Base-by-base conservation (phyloP, 257 asterid genomes). In the Solanum chaucha region DNA sequence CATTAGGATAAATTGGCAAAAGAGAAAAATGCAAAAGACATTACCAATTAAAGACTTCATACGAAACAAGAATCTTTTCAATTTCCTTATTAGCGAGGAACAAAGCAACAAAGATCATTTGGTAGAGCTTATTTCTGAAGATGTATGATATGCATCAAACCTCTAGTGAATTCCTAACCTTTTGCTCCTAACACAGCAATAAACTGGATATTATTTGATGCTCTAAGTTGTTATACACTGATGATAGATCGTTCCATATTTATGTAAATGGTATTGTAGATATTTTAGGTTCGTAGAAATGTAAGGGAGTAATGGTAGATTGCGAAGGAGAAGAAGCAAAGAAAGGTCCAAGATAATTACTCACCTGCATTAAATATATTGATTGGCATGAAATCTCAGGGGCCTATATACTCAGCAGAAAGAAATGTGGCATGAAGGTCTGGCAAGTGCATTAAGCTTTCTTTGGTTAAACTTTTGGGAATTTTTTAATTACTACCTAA, bases 1-100 rank as follows among this genome's bases (percentile, higher is more conserved):
- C 41, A 82, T 40, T 72, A 24, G 38, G 81, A 78, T 46, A 90
- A 86, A 84, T 59, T 83, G 73, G n/a, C 51, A 88, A 78, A 41
- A 24, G 84, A 44, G 38, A 80, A 34, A 80, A 81, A 48, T 46
- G 24, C 41, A 28, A 30, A 81, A 81, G 85, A 51, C 65, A 46
- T 67, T 70, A 73, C 65, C 61, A 67, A 68, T 32, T 72, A 87
- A 84, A 74, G 70, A 24, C 40, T 75, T 20, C 14, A 85, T 48
- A 35, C 19, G 10, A 67, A 78, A 28, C 15, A 78, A 80, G 82
- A 34, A n/a, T 12, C 78, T 77, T 48, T 35, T 15, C 72, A 19
- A 35, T 34, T 65, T 36, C 51, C 40, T 44, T 51, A 10, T 75
- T 44, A 83, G 19, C n/a, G 26, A 72, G 68, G 64, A 85, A 28